Evolutionary conservation across 176 grass and related monocot genomes (phyloP).

Genomic region (Bolboschoenus planiculmis): DNA sequence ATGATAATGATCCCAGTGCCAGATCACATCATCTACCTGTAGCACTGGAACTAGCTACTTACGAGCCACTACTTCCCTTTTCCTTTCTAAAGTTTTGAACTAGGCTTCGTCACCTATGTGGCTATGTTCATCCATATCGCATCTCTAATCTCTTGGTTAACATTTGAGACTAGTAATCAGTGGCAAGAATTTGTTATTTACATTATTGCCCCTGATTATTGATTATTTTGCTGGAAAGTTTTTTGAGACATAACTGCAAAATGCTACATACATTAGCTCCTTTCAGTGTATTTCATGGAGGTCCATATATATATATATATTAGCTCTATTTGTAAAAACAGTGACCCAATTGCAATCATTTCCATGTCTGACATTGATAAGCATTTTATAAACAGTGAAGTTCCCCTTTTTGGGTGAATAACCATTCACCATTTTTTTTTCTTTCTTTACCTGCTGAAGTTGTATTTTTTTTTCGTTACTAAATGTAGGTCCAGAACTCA

Average conservation of each 20-base stretch:
- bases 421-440: neutral
- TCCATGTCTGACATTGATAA: neutral
- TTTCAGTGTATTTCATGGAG: neutral
- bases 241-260: neutral
- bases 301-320: neutral
- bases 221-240: neutral
- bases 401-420: neutral
- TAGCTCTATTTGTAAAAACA: neutral
- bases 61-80: neutral
- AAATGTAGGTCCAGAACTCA: neutral
- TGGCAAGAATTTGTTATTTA: neutral
- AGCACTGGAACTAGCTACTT: neutral
- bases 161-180: neutral
- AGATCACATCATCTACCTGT: conserved; percentile 8
- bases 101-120: neutral
- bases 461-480: neutral
- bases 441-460: neutral
- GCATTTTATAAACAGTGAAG: neutral
- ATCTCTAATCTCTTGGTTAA: neutral
- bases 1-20: neutral
- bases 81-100: neutral
- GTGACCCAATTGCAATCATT: neutral
- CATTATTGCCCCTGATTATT: neutral
- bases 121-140: neutral
- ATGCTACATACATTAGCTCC: neutral